Base-by-base conservation (phyloP, 352 stramenopile genomes). In the Phytophthora meadii region DNA sequence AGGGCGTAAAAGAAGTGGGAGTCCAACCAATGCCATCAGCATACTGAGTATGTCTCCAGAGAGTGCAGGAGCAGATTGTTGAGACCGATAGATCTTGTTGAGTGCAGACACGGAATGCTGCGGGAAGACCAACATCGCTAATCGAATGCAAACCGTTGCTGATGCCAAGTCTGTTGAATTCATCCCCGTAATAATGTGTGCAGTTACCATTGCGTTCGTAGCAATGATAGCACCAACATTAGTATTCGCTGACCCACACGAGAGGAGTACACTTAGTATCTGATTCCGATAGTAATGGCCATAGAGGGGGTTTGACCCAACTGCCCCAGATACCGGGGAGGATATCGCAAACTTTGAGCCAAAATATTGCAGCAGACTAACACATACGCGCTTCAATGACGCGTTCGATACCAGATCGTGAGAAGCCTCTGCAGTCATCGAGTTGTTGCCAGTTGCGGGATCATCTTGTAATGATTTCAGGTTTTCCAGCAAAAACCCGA, bases 41-140 rank as follows among this genome's bases (percentile, higher is more conserved):
- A 81, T 79, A n/a, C 47, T 80, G 28, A 91, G 36, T 46, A 88
- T 77, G 45, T 90, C 71, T 32, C 50, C 49, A 4, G 72, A 62
- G 9, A 70, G 51, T 5, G 54, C 30, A 22, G 57, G 52, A 9
- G 70, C 46, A 25, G 76, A 64, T 15, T 73, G 52, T 36, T 84
- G 48, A 22, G 66, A 76, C 53, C 76, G 73, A 48, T 89, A 65
- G 14, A 88, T 75, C 47, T 79, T 89, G 62, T 92, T 96, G 12
- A 96, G 74, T 6, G 69, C 69, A n/a, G 81, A 84, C 0, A 96
- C 77, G 0, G 88, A 94, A 57, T 91, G 82, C 7, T 91, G 62
- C 0, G 88, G 88, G 60, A 96, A 91, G 34, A 94, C 71, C 8
- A 96, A 67, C 88, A 94, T 94, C 1, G 82, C 87, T 27, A 96